Conservation (phyloP, 1,139 yeast genomes). For the Diutina pseudorugosa region DNA sequence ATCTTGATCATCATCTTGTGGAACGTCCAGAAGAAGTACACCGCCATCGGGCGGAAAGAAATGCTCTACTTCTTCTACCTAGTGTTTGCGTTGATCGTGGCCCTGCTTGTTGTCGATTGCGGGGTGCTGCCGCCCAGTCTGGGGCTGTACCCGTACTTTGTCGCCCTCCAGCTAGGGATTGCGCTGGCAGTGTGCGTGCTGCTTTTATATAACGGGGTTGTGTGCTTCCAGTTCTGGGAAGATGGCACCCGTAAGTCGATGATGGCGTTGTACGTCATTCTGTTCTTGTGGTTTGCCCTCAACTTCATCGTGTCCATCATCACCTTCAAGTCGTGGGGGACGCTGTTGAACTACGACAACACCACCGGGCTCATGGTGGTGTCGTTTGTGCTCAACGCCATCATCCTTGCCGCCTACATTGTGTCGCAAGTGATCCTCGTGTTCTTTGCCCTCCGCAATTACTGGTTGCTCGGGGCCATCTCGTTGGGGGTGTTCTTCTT, state of each 20-base stretch:
- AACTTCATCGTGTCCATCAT: slow-evolving; percentile 57
- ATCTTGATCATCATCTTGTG: slow-evolving; percentile 62
- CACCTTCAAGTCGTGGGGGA: slow-evolving; percentile 64
- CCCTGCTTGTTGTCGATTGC: slow-evolving; percentile 71
- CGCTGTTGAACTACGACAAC: slow-evolving; percentile 25
- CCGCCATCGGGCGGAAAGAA: slow-evolving; percentile 88
- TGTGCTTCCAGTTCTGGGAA: slow-evolving; percentile 87
- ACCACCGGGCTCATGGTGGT: slow-evolving; percentile 60
- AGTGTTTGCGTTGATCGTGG: slow-evolving; percentile 42
- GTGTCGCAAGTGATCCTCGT: slow-evolving; percentile 64
- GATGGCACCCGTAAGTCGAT: slow-evolving; percentile 70
- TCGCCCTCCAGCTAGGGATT: slow-evolving; percentile 65
- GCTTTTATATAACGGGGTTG: slow-evolving; percentile 58
- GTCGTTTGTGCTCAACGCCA: slow-evolving; percentile 57
- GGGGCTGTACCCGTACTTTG: slow-evolving; percentile 65
- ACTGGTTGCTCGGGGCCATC: slow-evolving; percentile 85
- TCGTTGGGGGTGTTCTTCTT: slow-evolving; percentile 61
- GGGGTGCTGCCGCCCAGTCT: slow-evolving; percentile 90
- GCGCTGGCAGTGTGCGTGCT: slow-evolving; percentile 61
- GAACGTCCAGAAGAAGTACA: slow-evolving; percentile 71
- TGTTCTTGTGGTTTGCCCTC: slow-evolving; percentile 42
- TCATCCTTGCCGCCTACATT: slow-evolving; percentile 49
- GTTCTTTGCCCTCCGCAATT: slow-evolving; percentile 52
- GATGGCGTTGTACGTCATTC: slow-evolving; percentile 38
- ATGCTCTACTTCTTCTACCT: slow-evolving; percentile 65